These are phyloP conservation scores for Lipomyces japonicus DNA, from an alignment of 805 yeast species.

Conservation along the genomic window DNA sequence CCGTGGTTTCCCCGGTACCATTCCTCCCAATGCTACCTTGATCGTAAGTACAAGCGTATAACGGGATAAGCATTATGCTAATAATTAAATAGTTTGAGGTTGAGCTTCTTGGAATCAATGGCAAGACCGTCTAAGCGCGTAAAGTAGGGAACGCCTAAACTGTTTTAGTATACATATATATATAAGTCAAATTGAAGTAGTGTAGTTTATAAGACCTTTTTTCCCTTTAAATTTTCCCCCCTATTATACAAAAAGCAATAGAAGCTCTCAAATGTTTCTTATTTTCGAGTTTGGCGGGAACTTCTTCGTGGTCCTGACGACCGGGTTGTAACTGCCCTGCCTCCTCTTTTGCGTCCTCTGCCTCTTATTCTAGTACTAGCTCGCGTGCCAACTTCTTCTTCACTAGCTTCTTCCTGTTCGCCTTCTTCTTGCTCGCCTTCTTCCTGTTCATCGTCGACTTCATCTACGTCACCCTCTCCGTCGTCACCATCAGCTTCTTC, in stretches of 20 bases:
- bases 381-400: slow-evolving; percentile 20
- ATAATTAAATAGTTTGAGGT: slow-evolving; percentile 37
- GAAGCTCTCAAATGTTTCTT: not conserved
- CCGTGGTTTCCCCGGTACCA: slow-evolving; percentile 93
- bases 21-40: slow-evolving; percentile 95
- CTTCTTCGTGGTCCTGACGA: slow-evolving; percentile 16
- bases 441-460: slow-evolving; percentile 7
- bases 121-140: slow-evolving; percentile 22
- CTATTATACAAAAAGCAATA: not conserved
- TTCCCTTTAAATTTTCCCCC: too few species aligned
- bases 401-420: slow-evolving; percentile 15
- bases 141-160: not conserved
- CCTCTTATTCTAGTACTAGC: slow-evolving; percentile 9
- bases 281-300: slow-evolving; percentile 2
- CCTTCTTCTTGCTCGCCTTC: slow-evolving; percentile 11
- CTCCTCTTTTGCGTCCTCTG: slow-evolving; percentile 10
- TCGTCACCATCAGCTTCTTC: slow-evolving; percentile 8
- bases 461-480: slow-evolving; percentile 7
- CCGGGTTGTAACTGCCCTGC: slow-evolving; percentile 3
- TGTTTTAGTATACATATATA: too few species aligned
- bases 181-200: too few species aligned
- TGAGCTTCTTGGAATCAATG: slow-evolving; percentile 36
- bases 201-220: too few species aligned
- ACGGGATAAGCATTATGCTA: not conserved
- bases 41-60: slow-evolving; percentile 37